Evolutionary conservation across 139 green algal species (phyloP).

Genomic region (Trebouxia sp.): DNA sequence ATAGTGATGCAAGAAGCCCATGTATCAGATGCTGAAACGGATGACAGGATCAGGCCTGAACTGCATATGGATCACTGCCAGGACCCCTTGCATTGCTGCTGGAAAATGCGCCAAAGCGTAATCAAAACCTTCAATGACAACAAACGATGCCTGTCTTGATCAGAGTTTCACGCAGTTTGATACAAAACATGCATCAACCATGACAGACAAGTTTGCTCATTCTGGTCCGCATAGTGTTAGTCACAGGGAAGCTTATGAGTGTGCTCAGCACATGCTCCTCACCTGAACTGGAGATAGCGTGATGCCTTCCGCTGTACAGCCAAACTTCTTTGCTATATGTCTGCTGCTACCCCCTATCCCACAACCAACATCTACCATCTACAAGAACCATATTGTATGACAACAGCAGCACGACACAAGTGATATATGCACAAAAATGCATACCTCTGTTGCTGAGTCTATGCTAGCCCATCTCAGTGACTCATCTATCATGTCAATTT

Average conservation of each 20-base stretch:
- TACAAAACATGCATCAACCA: too few species aligned
- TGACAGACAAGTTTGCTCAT: too few species aligned
- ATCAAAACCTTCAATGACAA: too few species aligned
- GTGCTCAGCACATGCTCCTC: too few species aligned
- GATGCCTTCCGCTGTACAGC: conserved; percentile 72
- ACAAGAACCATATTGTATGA: background rate
- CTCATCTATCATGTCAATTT: conserved; percentile 97
- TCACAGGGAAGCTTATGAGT: too few species aligned
- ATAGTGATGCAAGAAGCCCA: background rate
- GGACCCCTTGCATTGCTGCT: too few species aligned
- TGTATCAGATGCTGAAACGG: background rate
- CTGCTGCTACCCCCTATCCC: conserved; percentile 92
- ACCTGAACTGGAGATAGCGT: conserved; percentile 89
- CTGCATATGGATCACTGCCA: too few species aligned
- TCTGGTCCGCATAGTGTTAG: too few species aligned
- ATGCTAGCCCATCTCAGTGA: conserved; percentile 79
- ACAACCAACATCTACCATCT: conserved; percentile 96
- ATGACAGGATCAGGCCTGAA: too few species aligned
- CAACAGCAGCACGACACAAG: background rate
- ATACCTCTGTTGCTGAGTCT: conserved; percentile 44
- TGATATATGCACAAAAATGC: background rate
- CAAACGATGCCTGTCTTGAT: too few species aligned
- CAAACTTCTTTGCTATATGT: conserved; percentile 82
- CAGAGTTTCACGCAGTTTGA: too few species aligned
- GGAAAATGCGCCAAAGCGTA: too few species aligned